phyloP scores from a whole-genome alignment of 257 asterid species.

The Orobanche coerulescens region DNA sequence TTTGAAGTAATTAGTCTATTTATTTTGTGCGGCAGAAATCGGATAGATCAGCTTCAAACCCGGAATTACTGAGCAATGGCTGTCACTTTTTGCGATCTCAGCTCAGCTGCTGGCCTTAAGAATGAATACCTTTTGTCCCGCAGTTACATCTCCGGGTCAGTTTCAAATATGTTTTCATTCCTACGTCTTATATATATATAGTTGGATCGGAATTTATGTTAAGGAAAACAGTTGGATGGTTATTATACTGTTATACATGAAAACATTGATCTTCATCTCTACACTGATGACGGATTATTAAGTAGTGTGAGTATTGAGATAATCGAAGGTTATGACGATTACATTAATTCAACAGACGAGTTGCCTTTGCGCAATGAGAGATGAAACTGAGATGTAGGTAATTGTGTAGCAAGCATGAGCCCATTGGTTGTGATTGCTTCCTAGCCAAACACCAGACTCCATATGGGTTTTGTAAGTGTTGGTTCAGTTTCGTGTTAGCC shows the following conservation, averaged over 20 bases:
- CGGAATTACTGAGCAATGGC: conserved; percentile 43
- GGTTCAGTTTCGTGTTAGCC: background rate
- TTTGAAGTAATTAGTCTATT: background rate
- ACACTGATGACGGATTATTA: background rate
- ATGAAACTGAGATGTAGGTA: background rate
- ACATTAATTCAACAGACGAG: background rate
- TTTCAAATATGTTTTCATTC: background rate
- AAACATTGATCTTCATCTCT: background rate
- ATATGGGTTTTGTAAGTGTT: background rate
- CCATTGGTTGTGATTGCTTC: background rate
- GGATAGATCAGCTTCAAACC: conserved; percentile 4
- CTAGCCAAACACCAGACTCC: background rate
- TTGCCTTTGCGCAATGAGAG: background rate
- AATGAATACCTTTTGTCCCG: conserved; percentile 77
- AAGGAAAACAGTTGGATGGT: background rate
- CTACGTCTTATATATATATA: background rate
- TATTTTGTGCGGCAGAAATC: background rate
- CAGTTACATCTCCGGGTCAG: conserved; percentile 86
- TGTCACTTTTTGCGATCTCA: conserved; percentile 41
- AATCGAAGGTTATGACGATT: background rate
- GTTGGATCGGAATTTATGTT: background rate
- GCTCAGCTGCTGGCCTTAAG: conserved; percentile 60
- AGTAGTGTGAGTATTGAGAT: background rate
- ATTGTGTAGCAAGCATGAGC: background rate
- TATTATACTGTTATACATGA: background rate